Base-by-base conservation (phyloP, 768 basidiomycete species). In the Coprinellus aureogranulatus region DNA sequence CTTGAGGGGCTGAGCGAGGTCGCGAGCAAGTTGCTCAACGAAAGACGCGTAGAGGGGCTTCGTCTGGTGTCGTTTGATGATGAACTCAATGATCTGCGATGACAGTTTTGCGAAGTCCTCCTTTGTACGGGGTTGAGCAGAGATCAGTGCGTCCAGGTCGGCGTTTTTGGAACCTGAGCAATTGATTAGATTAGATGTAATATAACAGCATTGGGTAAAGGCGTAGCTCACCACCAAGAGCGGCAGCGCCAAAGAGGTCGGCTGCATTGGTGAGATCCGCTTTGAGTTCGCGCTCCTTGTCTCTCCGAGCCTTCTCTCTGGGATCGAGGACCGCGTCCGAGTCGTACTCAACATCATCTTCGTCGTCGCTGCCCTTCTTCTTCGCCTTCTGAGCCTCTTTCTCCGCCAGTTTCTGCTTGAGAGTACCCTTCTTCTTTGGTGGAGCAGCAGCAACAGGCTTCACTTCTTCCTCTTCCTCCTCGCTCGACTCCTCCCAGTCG, bases 401-500 rank as follows among this genome's bases (percentile, higher is more conserved):
- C 72, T 95, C 93, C 0, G 94, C 94, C 2, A 98, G 75, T 71
- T 95, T 96, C 20, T 85, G 84, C 72, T 97, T 97, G 62, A 98
- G 72, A 1, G 89, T 91, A 53, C 92, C 93, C 75, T 94, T 97
- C 76, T 97, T 96, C 78, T 91, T 92, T 1, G 88, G 84, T 3
- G 91, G 87, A 18, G 87, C 86, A 46, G 87, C 86, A 46, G 78
- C 82, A 12, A 78, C 70, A 4, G 77, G 67, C 2, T 81, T 70
- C 4, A 79, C 72, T 47, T 81, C 92, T 39, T 89, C 88, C 5
- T 84, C 84, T 31, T 79, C 90, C 47, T 72, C 71, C 10, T 67
- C 66, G 10, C 70, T 71, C 1, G 71, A 72, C 53, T 70, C 70
- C 64, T 98, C 95, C 96, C 96, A 98, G 72, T 97, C 95, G 72